phyloP scores from a whole-genome alignment of 2,329 filamentous ascomycete species.

The Sporothrix phasma region DNA sequence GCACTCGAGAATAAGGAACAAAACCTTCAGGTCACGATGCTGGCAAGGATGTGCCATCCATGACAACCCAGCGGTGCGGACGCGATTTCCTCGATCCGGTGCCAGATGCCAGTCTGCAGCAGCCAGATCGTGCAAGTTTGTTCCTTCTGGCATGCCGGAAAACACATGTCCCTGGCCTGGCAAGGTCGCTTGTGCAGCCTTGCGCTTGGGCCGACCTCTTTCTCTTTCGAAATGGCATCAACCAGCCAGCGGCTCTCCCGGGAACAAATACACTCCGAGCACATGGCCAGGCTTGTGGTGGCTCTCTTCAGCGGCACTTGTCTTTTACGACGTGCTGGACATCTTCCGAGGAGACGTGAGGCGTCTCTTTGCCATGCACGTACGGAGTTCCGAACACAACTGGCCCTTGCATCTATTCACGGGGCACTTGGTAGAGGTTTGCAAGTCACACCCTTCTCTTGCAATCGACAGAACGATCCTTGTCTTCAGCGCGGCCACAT shows the following conservation, averaged over 20 bases:
- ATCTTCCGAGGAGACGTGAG: not conserved
- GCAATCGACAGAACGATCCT: not conserved
- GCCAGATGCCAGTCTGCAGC: not conserved
- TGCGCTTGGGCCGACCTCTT: too few relatives aligned
- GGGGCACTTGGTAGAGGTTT: not conserved
- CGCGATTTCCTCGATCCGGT: not conserved
- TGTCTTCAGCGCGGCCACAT: not conserved
- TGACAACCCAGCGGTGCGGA: not conserved
- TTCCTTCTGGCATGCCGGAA: not conserved
- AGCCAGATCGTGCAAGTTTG: not conserved
- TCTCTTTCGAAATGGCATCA: too few relatives aligned
- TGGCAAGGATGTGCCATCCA: not conserved
- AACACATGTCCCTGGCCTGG: not conserved
- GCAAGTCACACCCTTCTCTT: not conserved
- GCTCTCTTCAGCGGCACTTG: not conserved
- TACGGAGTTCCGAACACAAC: constrained; percentile 18
- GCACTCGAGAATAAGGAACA: not conserved
- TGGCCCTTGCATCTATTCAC: not conserved
- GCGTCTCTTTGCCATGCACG: constrained; percentile 14
- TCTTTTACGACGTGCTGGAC: not conserved
- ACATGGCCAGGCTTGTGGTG: not conserved
- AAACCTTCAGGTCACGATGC: not conserved
- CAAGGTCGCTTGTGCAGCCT: not conserved
- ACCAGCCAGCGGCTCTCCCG: too few relatives aligned
- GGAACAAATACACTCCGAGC: not conserved